A percentile compares a stretch with the other conserved stretches of the same genome.
phyloP scores from a whole-genome alignment of 306 rosid genomes.

The Lathyrus aphaca region DNA sequence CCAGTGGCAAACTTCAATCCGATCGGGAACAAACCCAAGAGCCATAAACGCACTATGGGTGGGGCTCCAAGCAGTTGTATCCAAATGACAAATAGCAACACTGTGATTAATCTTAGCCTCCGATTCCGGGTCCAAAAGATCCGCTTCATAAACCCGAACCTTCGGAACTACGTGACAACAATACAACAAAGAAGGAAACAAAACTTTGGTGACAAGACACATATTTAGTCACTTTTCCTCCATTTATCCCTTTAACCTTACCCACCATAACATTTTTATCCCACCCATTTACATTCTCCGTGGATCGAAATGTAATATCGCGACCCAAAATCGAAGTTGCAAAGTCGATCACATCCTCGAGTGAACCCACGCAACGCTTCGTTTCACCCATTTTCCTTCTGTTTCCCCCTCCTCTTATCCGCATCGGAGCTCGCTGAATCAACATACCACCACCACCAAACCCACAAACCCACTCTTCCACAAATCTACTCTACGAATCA shows the following conservation, averaged over 20 bases:
- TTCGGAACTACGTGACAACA: constrained; percentile 87
- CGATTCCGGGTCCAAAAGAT: constrained; percentile 54
- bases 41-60: background rate
- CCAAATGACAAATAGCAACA: constrained; percentile 3
- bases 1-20: constrained; percentile 7
- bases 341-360: constrained; percentile 46
- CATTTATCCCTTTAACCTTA: constrained; percentile 56
- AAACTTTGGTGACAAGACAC: constrained; percentile 83
- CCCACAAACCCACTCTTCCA: too few species aligned
- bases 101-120: constrained; percentile 5
- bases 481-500: too few species aligned
- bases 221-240: constrained; percentile 62
- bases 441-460: too few species aligned
- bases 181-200: constrained; percentile 73
- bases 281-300: constrained; percentile 57
- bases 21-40: background rate
- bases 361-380: constrained; percentile 70
- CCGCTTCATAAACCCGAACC: constrained; percentile 79
- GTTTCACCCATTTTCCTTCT: constrained; percentile 76
- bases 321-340: constrained; percentile 56
- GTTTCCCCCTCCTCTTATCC: too few species aligned
- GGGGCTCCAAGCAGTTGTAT: background rate
- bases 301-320: constrained; percentile 55
- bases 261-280: constrained; percentile 57
- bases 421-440: too few species aligned